phyloP scores from a whole-genome alignment of 768 basidiomycete genomes.

The Amanita phalloides region DNA sequence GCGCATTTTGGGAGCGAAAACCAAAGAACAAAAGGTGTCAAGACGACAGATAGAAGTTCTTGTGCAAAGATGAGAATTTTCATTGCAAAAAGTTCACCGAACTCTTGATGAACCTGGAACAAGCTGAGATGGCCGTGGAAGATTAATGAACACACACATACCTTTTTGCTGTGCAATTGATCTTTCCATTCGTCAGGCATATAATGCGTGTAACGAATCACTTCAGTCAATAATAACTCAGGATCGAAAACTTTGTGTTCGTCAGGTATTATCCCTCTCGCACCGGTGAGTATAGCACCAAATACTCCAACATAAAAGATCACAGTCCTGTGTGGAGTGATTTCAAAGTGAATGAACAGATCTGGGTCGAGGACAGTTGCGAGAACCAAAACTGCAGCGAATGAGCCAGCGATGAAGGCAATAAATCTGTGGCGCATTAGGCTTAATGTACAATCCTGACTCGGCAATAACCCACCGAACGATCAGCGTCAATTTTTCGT shows the following conservation, averaged over 20 bases:
- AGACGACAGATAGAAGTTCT: conserved; percentile 82
- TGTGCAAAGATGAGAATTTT: conserved; percentile 81
- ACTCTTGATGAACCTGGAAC: conserved; percentile 75
- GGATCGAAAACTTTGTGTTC: conserved; percentile 92
- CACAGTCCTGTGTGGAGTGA: conserved; percentile 87
- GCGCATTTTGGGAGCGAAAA: conserved; percentile 86
- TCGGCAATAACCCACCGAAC: conserved; percentile 56
- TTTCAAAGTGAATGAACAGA: conserved; percentile 86
- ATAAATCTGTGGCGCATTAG: conserved; percentile 54
- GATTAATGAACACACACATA: conserved; percentile 17
- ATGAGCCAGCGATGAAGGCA: conserved; percentile 93
- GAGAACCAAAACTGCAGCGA: conserved; percentile 88
- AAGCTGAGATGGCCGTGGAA: background rate
- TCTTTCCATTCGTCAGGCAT: conserved; percentile 92
- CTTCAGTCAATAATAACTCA: conserved; percentile 84
- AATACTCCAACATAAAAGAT: conserved; percentile 90
- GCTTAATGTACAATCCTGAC: background rate
- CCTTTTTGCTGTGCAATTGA: conserved; percentile 81
- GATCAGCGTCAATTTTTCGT: conserved; percentile 81
- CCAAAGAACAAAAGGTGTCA: conserved; percentile 93
- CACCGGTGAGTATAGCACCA: conserved; percentile 78
- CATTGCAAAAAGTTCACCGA: conserved; percentile 89
- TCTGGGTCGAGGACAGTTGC: conserved; percentile 92
- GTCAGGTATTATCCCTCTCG: conserved; percentile 92
- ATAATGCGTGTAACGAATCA: conserved; percentile 91